Conservation (phyloP, 2,329 filamentous ascomycete species). For the Fusarium burgessii region DNA sequence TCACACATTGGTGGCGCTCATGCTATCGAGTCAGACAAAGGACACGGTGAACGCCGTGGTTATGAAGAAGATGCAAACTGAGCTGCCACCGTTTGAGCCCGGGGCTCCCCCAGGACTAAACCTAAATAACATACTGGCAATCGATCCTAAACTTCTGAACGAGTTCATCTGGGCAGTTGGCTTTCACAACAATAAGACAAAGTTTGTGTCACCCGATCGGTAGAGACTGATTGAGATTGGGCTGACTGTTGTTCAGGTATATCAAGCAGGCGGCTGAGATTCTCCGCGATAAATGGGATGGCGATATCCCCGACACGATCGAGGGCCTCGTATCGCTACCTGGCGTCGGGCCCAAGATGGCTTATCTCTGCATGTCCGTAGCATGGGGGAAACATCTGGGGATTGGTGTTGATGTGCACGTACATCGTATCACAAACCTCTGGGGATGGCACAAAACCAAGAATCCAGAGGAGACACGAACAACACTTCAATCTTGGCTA, state of each 20-base stretch:
- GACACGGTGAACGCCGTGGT: conserved; percentile 89
- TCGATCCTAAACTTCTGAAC: conserved; percentile 74
- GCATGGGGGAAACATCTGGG: conserved; percentile 71
- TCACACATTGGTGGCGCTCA: conserved; percentile 87
- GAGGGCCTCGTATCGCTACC: conserved; percentile 81
- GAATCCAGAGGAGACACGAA: conserved; percentile 84
- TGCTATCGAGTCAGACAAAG: conserved; percentile 94
- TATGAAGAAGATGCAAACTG: conserved; percentile 81
- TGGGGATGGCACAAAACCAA: conserved; percentile 92
- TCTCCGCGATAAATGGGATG: conserved; percentile 74
- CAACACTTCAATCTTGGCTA: conserved; percentile 82
- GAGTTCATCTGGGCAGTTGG: conserved; percentile 85
- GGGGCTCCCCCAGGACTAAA: conserved; percentile 69
- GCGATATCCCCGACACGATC: conserved; percentile 85
- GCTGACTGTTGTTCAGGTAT: conserved; percentile 54
- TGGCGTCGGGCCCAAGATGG: conserved; percentile 96
- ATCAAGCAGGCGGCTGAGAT: conserved; percentile 82
- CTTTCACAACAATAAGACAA: conserved; percentile 96
- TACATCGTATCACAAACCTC: conserved; percentile 92
- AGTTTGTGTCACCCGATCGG: conserved; percentile 50
- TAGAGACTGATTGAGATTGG: neutral
- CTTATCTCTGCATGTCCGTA: conserved; percentile 84
- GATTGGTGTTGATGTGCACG: conserved; percentile 94
- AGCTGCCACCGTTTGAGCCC: conserved; percentile 67
- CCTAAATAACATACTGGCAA: conserved; percentile 80